phyloP scores from a whole-genome alignment of 2,329 filamentous ascomycete species.

The Sclerotinia minor region DNA sequence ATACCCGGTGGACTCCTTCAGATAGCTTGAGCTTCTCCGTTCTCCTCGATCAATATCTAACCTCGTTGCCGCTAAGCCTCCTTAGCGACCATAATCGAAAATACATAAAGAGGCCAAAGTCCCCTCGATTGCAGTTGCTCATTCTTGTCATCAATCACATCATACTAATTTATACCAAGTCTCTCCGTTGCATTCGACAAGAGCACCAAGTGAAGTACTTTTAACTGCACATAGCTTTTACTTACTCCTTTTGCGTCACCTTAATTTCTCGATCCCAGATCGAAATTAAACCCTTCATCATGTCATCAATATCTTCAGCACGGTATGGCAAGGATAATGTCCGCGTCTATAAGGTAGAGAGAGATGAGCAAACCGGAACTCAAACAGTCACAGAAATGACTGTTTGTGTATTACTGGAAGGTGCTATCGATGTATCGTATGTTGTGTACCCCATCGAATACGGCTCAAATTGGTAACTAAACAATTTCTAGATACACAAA shows the following conservation, averaged over 20 bases:
- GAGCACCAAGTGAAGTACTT: not conserved
- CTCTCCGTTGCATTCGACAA: not conserved
- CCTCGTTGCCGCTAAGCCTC: conserved; percentile 9
- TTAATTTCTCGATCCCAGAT: not conserved
- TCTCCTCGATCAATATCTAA: conserved; percentile 12
- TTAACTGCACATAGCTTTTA: not conserved
- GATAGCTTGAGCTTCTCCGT: conserved; percentile 19
- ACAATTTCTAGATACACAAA: conserved; percentile 69
- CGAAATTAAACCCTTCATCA: conserved; percentile 39
- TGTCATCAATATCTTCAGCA: conserved; percentile 62
- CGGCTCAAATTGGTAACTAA: conserved; percentile 1
- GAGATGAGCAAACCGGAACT: conserved; percentile 70
- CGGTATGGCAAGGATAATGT: conserved; percentile 97
- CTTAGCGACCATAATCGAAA: not conserved
- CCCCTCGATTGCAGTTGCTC: conserved; percentile 5
- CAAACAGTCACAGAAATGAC: conserved; percentile 95
- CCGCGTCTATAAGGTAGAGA: conserved; percentile 92
- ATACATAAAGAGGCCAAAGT: conserved; percentile 15
- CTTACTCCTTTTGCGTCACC: not conserved
- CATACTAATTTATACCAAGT: conserved; percentile 11
- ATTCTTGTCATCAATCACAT: conserved; percentile 18
- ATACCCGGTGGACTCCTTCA: conserved; percentile 19
- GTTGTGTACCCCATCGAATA: conserved; percentile 38
- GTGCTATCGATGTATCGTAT: conserved; percentile 82
- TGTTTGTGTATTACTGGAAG: conserved; percentile 87